Evolutionary conservation across 192 early-diverging fungal species (phyloP).

Genomic region (Linnemannia hyalina): DNA sequence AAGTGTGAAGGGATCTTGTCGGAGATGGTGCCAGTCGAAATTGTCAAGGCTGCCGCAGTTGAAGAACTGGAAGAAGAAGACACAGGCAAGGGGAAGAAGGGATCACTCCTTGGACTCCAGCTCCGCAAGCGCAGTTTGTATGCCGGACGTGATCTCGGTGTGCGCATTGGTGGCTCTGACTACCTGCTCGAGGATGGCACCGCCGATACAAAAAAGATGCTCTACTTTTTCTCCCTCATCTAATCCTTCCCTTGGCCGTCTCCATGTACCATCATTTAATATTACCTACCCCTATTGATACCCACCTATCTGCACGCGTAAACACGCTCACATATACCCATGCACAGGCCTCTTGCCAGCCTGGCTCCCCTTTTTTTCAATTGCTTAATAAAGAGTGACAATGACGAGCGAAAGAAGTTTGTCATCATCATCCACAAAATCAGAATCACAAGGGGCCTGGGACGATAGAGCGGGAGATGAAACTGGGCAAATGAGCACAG

Average conservation of each 20-base stretch:
- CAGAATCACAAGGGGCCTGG: background rate
- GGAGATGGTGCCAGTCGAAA: slow-evolving; percentile 28
- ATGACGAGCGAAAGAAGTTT: background rate
- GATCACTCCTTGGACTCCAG: background rate
- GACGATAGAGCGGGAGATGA: background rate
- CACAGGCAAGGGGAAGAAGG: background rate
- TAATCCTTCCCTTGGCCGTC: background rate
- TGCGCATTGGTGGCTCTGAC: background rate
- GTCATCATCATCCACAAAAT: background rate
- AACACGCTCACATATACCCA: background rate
- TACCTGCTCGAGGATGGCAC: slow-evolving; percentile 14
- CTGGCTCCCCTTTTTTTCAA: background rate
- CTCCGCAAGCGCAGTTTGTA: slow-evolving; percentile 17
- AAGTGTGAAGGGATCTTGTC: slow-evolving; percentile 38
- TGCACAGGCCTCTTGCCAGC: background rate
- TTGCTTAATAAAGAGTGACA: background rate
- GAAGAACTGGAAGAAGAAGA: background rate
- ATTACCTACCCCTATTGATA: background rate
- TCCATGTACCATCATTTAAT: background rate
- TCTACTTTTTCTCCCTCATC: slow-evolving; percentile 35
- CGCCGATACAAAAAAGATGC: slow-evolving; percentile 47
- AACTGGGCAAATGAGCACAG: background rate
- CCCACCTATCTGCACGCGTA: background rate
- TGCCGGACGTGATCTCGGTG: slow-evolving; percentile 5
- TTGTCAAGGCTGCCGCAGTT: background rate